These are phyloP conservation scores for Cordyceps tenuipes DNA, from an alignment of 2,329 filamentous ascomycete species.

Conservation along the genomic window DNA sequence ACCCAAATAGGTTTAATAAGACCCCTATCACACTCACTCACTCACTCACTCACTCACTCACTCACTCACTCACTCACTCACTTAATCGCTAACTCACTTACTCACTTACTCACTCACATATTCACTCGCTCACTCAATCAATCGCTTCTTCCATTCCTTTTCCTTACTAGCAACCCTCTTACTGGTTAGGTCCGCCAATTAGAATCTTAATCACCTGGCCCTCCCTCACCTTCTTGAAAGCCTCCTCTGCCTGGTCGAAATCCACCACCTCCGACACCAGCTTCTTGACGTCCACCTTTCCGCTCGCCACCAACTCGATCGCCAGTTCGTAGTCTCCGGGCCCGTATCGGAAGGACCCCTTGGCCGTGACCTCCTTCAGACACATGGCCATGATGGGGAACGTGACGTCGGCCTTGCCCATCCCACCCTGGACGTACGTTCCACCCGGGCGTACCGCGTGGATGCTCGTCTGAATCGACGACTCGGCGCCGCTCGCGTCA, in stretches of 20 bases:
- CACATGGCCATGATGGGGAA: constrained; percentile 91
- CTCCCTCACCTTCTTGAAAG: constrained; percentile 77
- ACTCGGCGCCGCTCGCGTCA: constrained; percentile 71
- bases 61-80: not conserved
- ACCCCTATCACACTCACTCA: not conserved
- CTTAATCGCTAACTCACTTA: too few relatives aligned
- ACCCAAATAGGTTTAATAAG: not conserved
- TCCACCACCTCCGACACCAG: constrained; percentile 69
- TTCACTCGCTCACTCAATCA: not conserved
- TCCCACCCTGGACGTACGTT: constrained; percentile 77
- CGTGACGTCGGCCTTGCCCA: constrained; percentile 79
- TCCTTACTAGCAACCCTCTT: not conserved
- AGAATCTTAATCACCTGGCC: constrained; percentile 69
- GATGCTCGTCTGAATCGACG: constrained; percentile 66
- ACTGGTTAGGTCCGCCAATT: constrained; percentile 57
- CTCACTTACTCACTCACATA: not conserved
- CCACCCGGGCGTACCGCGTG: constrained; percentile 64
- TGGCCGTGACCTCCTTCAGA: constrained; percentile 78
- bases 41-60: not conserved
- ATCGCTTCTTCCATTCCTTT: not conserved
- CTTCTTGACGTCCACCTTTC: constrained; percentile 72
- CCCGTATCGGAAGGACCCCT: constrained; percentile 84
- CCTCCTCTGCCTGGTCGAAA: constrained; percentile 76
- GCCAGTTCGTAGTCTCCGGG: constrained; percentile 81
- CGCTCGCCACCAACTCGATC: constrained; percentile 64